These are phyloP conservation scores for Pseudogymnoascus sp. DNA, from an alignment of 2,329 filamentous ascomycete genomes.

Conservation along the genomic window DNA sequence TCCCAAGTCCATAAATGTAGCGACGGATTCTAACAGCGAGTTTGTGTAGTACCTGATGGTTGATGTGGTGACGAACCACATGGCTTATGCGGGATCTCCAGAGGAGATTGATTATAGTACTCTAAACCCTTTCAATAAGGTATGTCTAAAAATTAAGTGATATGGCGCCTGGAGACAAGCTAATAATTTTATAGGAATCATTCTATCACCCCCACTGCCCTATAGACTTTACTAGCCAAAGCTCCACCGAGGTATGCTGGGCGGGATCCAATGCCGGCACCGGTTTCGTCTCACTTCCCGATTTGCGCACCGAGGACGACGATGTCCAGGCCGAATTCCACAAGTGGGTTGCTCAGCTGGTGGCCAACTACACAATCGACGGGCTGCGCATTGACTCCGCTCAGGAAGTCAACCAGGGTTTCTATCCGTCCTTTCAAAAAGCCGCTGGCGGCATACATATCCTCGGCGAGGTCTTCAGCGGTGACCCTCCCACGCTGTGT, in stretches of 20 bases:
- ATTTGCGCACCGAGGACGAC: conserved; percentile 38
- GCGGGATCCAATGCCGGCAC: conserved; percentile 36
- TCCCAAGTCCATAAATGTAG: not conserved
- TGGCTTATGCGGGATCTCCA: conserved; percentile 42
- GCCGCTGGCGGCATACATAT: conserved; percentile 32
- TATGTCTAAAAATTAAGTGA: not conserved
- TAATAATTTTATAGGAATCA: conserved; percentile 34
- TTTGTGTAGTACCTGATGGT: conserved; percentile 49
- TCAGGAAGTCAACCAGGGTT: conserved; percentile 34
- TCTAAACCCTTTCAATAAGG: conserved; percentile 46
- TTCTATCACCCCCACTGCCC: conserved; percentile 54
- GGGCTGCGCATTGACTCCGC: conserved; percentile 35
- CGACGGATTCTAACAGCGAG: not conserved
- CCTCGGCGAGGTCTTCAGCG: conserved; percentile 33
- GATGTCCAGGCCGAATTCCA: conserved; percentile 33
- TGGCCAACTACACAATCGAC: conserved; percentile 39
- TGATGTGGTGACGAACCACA: conserved; percentile 52
- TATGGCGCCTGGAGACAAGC: not conserved
- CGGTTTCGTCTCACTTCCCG: conserved; percentile 35
- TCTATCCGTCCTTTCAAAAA: conserved; percentile 30
- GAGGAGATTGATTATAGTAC: conserved; percentile 44
- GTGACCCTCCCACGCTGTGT: conserved; percentile 34
- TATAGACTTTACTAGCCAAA: conserved; percentile 46
- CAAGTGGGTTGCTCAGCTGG: conserved; percentile 34
- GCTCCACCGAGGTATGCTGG: conserved; percentile 38